A percentile compares a stretch with the other conserved stretches of the same genome.
phyloP scores from a whole-genome alignment of 2,329 filamentous ascomycete species.

The Colletotrichum tofieldiae region DNA sequence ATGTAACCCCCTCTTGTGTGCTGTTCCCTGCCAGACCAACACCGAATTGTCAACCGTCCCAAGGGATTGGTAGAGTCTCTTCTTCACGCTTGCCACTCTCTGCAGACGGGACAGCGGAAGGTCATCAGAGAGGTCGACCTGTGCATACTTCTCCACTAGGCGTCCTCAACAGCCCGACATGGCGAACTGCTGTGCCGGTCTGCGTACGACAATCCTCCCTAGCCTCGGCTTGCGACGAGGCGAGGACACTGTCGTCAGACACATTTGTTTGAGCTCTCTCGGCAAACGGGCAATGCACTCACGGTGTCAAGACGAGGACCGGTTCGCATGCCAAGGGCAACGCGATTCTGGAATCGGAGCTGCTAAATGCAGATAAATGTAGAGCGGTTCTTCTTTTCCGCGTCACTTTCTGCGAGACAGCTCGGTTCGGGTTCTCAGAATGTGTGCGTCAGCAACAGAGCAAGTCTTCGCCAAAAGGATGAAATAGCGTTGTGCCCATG shows the following conservation, averaged over 20 bases:
- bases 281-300: not conserved
- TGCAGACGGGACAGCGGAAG: conserved; percentile 43
- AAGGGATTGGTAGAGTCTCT: conserved; percentile 33
- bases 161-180: conserved; percentile 18
- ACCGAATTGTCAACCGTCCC: conserved; percentile 19
- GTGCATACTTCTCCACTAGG: conserved; percentile 37
- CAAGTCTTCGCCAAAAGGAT: not conserved
- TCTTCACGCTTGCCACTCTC: conserved; percentile 29
- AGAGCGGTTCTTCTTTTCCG: not conserved
- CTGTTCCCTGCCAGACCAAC: conserved; percentile 18
- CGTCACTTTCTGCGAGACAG: conserved; percentile 2
- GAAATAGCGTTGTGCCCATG: conserved; percentile 14
- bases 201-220: conserved; percentile 7
- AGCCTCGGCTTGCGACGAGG: not conserved
- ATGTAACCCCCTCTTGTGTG: conserved; percentile 32
- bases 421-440: not conserved
- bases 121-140: conserved; percentile 36
- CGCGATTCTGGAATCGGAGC: not conserved
- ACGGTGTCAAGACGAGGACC: not conserved
- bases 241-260: not conserved
- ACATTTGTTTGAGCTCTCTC: not conserved
- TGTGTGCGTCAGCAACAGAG: conserved; percentile 9
- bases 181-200: conserved; percentile 8
- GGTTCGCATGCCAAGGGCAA: not conserved
- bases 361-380: not conserved